phyloP scores from a whole-genome alignment of 257 asterid species.

The Linderniella brevidens region DNA sequence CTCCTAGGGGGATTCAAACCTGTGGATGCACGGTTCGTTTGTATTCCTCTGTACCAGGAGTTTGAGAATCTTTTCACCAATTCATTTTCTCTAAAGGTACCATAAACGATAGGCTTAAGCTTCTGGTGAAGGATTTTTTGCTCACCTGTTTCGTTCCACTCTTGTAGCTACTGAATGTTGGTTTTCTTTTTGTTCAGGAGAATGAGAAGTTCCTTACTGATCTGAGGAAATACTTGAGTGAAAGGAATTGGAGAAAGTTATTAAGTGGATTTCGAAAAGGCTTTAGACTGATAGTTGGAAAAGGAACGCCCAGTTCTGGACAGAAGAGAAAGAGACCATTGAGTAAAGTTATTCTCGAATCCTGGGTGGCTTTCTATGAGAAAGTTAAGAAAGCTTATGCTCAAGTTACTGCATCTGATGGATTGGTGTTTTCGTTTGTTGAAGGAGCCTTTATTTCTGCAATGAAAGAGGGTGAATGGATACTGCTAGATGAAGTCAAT shows the following conservation, averaged over 20 bases:
- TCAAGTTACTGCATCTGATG: slow-evolving; percentile 52
- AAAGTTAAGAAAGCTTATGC: slow-evolving; percentile 55
- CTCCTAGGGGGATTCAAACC: slow-evolving; percentile 89
- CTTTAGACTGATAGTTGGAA: slow-evolving; percentile 26
- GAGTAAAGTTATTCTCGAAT: slow-evolving; percentile 22
- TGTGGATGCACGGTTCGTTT: slow-evolving; percentile 55
- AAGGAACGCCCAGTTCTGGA: slow-evolving; percentile 34
- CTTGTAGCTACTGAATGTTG: slow-evolving; percentile 2
- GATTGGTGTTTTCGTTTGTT: slow-evolving; percentile 88
- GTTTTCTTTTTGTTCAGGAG: slow-evolving; percentile 27
- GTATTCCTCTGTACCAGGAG: slow-evolving; percentile 69
- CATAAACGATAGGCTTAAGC: neutral
- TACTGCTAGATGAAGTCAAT: slow-evolving; percentile 91
- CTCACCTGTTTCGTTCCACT: slow-evolving; percentile 1
- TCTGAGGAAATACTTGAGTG: slow-evolving; percentile 22
- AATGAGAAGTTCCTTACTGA: slow-evolving; percentile 25
- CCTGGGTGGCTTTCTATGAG: slow-evolving; percentile 46
- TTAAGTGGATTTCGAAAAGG: slow-evolving; percentile 43
- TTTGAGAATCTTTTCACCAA: slow-evolving; percentile 39
- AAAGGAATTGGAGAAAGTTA: slow-evolving; percentile 67
- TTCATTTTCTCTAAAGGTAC: slow-evolving; percentile 62
- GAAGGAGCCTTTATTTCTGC: slow-evolving; percentile 91
- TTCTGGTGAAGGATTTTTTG: neutral
- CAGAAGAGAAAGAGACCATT: slow-evolving; percentile 71
- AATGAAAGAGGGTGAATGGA: slow-evolving; percentile 82